phyloP scores from a whole-genome alignment of 768 basidiomycete species.

The Strobilomyces confusus region DNA sequence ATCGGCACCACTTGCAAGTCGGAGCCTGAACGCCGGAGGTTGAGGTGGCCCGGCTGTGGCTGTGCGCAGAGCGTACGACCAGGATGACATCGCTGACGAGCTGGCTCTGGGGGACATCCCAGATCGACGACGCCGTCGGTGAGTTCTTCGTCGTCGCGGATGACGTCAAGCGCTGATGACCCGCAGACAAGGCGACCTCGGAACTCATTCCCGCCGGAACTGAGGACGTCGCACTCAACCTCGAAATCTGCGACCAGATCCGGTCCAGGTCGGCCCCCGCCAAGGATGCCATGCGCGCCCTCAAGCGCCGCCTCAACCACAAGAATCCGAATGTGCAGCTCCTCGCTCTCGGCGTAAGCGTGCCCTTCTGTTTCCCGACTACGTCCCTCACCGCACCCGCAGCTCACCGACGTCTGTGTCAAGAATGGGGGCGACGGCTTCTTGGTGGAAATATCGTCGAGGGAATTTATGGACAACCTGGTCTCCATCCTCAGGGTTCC shows the following conservation, averaged over 20 bases:
- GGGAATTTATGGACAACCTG: slow-evolving; percentile 93
- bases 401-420: slow-evolving; percentile 88
- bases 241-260: slow-evolving; percentile 97
- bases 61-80: slow-evolving; percentile 11
- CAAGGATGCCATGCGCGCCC: slow-evolving; percentile 81
- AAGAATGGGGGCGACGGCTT: slow-evolving; percentile 98
- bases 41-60: slow-evolving; percentile 16
- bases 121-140: slow-evolving; percentile 83
- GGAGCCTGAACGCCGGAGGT: slow-evolving; percentile 20
- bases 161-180: slow-evolving; percentile 25
- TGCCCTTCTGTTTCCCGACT: not conserved
- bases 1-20: slow-evolving; percentile 13
- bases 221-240: slow-evolving; percentile 89
- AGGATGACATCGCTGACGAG: slow-evolving; percentile 58
- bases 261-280: slow-evolving; percentile 84
- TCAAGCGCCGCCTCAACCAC: slow-evolving; percentile 85
- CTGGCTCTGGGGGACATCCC: slow-evolving; percentile 79
- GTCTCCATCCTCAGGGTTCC: slow-evolving; percentile 84
- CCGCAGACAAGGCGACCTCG: slow-evolving; percentile 88
- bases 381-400: slow-evolving; percentile 6
- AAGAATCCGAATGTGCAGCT: slow-evolving; percentile 96
- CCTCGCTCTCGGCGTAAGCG: slow-evolving; percentile 75
- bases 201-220: slow-evolving; percentile 77
- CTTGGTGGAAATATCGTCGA: slow-evolving; percentile 73
- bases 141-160: slow-evolving; percentile 24